Base-by-base conservation (phyloP, 2,329 filamentous ascomycete genomes). In the Fusarium nisikadoi region DNA sequence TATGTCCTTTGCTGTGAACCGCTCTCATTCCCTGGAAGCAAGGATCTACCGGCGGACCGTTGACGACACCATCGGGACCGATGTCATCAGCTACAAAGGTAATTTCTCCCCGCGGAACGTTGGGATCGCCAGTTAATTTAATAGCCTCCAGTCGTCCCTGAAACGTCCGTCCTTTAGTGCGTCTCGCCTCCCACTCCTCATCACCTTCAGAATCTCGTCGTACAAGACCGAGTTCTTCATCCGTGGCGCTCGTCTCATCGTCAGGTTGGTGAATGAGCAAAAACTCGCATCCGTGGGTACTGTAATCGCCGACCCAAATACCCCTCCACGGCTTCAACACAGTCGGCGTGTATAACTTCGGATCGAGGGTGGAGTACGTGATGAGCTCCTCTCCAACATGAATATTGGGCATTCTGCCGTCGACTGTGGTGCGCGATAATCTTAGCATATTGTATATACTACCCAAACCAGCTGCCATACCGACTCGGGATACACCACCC, bases 301-400 rank as follows among this genome's bases (percentile, higher is more conserved):
- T 92, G 77, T 97, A 98, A 79, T 98, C 95, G 2, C 95, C 95
- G 20, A 94, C 92, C 93, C 94, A 98, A 35, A 99, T 94, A 0
- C 95, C 95, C 70, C 94, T 90, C 85, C 91, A 98, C 0, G 94
- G 95, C 79, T 94, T 95, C 60, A 91, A 86, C 14, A 83, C 80
- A 0, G 94, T 97, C 0, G 95, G 94, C 0, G 90, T 96, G 79
- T 97, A 98, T n/a, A 92, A 81, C 6, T 83, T 83, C 6, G 90
- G 88, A 46, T 94, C 90, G 3, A 98, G 84, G 0, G 94, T 97
- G 12, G 89, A 84, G 70, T 88, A 92, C 1, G 92, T 94, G 75
- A 90, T 81, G 43, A 90, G 75, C 62, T 87, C 84, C 73, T 90
- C 87, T 33, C 85, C 87, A 36, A 89, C 81, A 70, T 84, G 87